Conservation (phyloP, 2,329 filamentous ascomycete species). For the Diaporthe sp. region DNA sequence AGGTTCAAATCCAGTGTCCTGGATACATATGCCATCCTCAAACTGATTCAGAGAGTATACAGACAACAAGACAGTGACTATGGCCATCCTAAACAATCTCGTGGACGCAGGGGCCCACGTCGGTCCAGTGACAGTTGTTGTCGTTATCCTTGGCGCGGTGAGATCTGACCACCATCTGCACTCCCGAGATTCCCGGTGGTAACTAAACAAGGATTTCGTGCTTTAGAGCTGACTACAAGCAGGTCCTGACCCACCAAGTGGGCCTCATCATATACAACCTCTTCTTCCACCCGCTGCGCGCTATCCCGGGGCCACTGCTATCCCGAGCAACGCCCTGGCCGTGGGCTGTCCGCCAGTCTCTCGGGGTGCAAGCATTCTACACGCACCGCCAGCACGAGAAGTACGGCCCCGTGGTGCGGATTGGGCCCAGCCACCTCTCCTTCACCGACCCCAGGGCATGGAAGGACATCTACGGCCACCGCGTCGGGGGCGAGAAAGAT, state of each 20-base stretch:
- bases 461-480: conserved; percentile 48
- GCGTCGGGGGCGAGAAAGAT: conserved; percentile 20
- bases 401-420: conserved; percentile 58
- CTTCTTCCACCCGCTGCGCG: conserved; percentile 42
- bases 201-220: not conserved
- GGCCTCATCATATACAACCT: conserved; percentile 38
- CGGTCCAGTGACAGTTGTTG: not conserved
- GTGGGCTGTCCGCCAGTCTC: conserved; percentile 8
- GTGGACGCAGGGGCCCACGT: not conserved
- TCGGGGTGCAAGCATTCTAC: conserved; percentile 24
- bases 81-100: conserved; percentile 1
- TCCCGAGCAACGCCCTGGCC: conserved; percentile 38
- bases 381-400: conserved; percentile 46
- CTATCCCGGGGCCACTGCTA: conserved; percentile 41
- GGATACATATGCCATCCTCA: not conserved
- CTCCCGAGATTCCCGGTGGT: not conserved
- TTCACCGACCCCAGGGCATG: conserved; percentile 53
- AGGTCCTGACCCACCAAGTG: conserved; percentile 15
- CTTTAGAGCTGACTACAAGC: not conserved
- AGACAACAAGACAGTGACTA: not conserved
- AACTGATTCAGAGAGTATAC: not conserved
- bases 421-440: conserved; percentile 56
- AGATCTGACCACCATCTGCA: conserved; percentile 5
- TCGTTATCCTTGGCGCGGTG: conserved; percentile 17
- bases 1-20: not conserved